These are phyloP conservation scores for Phytophthora pini DNA, from an alignment of 352 stramenopile genomes.

Conservation along the genomic window DNA sequence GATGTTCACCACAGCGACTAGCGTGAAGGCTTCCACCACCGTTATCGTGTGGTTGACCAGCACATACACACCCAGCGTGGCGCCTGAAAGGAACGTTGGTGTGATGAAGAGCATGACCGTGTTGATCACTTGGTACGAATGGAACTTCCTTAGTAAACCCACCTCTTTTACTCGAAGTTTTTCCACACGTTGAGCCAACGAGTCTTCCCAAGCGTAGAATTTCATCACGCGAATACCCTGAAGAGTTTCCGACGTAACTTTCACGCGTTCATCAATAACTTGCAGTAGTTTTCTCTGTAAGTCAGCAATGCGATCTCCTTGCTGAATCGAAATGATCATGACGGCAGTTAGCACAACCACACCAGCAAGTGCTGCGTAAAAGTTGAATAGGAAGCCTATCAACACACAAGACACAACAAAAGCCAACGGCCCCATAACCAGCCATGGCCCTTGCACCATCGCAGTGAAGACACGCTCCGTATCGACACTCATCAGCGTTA, in stretches of 20 bases:
- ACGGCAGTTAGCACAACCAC: conserved; percentile 25
- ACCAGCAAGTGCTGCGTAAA: conserved; percentile 17
- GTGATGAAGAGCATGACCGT: conserved; percentile 49
- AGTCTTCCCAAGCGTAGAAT: conserved; percentile 86
- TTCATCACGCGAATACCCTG: conserved; percentile 91
- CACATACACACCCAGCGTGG: conserved; percentile 35
- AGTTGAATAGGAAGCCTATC: conserved; percentile 41
- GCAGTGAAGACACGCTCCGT: conserved; percentile 43
- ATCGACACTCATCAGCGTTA: conserved; percentile 53
- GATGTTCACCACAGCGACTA: conserved; percentile 46
- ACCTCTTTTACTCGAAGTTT: conserved; percentile 55
- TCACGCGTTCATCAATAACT: conserved; percentile 84
- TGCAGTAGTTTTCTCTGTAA: conserved; percentile 30
- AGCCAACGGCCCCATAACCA: conserved; percentile 33
- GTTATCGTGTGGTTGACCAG: conserved; percentile 31
- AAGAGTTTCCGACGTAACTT: conserved; percentile 93
- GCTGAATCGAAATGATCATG: conserved; percentile 21
- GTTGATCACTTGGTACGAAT: conserved; percentile 50
- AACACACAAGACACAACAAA: conserved; percentile 35
- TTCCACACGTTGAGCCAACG: conserved; percentile 41
- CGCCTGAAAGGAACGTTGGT: conserved; percentile 36
- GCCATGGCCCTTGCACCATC: conserved; percentile 38
- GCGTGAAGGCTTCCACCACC: conserved; percentile 39
- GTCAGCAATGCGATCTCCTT: conserved; percentile 23
- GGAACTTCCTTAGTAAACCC: conserved; percentile 40